Conservation (phyloP, 805 yeast species). For the Suhomyces tanzawaensis region DNA sequence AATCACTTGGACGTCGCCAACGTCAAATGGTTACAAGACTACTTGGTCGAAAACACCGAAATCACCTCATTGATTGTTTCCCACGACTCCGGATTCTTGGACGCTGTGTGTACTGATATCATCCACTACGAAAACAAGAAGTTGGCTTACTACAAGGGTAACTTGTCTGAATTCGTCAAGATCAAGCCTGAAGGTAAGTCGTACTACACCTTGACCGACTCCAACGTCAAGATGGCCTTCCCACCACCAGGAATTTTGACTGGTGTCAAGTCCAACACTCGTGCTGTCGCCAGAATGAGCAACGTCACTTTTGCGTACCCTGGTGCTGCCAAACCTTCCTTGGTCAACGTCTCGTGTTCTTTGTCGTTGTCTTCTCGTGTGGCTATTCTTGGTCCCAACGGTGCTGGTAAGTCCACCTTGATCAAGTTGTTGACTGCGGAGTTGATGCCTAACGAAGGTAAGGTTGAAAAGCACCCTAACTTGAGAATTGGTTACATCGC, state of each 20-base stretch:
- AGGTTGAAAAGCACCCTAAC: slow-evolving; percentile 96
- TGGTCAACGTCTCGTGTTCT: slow-evolving; percentile 80
- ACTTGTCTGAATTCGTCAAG: slow-evolving; percentile 86
- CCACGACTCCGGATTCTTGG: slow-evolving; percentile 96
- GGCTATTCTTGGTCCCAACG: slow-evolving; percentile 95
- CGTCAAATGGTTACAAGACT: slow-evolving; percentile 92
- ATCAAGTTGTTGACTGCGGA: slow-evolving; percentile 93
- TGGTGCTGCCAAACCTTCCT: slow-evolving; percentile 81
- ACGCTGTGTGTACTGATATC: slow-evolving; percentile 93
- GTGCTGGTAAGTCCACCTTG: slow-evolving; percentile 97
- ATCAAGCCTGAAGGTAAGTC: slow-evolving; percentile 95
- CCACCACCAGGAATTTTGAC: slow-evolving; percentile 97
- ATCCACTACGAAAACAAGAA: slow-evolving; percentile 95
- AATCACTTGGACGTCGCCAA: slow-evolving; percentile 94
- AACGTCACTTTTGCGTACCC: slow-evolving; percentile 89
- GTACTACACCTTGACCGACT: slow-evolving; percentile 89
- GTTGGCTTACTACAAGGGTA: slow-evolving; percentile 93
- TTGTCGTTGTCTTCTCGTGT: slow-evolving; percentile 93
- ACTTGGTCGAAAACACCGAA: slow-evolving; percentile 74
- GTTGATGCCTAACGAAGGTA: slow-evolving; percentile 79
- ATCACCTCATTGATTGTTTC: slow-evolving; percentile 95
- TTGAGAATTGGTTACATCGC: slow-evolving; percentile 98
- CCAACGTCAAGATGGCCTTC: slow-evolving; percentile 94
- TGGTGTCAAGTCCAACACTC: slow-evolving; percentile 94
- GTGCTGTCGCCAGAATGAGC: slow-evolving; percentile 87